Evolutionary conservation across 2,329 filamentous ascomycete species (phyloP), one percentile per base, ranked within the genome.

Genomic region (Mycosphaerella sp.): DNA sequence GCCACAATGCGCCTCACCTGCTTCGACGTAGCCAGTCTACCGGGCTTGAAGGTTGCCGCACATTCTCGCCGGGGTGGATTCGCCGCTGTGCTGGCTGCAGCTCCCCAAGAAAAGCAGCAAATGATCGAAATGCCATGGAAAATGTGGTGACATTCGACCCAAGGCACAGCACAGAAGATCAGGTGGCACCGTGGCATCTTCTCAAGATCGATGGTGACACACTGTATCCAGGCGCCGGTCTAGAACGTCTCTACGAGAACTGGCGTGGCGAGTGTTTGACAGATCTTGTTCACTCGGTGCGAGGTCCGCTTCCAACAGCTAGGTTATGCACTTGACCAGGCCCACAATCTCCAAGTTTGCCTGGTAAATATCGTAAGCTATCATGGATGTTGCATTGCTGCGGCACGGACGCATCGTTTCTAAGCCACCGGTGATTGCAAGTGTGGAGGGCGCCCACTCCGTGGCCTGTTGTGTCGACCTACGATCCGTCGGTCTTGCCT

Each of bases 341-440:
- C 29, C 26, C 41, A 44, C 40, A 51, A 41, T 39, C 31, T 51
- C 48, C 41, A 31, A 26, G 11, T 36, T 45, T 45, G 41, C 48
- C 42, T 45, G 48, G 32, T 17, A 36, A 21, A 4, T 21, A 21
- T 21, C 43, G 36, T 45, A 51, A 31, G 31, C 31, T 51, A 21
- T 51, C 40, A 39, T 14, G 3, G 21, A 21, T 21, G 21, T 4
- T 29, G 26, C 26, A 29, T 26, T 32, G 32, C 39, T 45, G 34
- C 48, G 38, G 48, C 23, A 45, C 23, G 17, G 41, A 21, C 17
- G 40, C 14, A 39, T 26, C 48, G 45, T 12, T 29, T 14, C 23
- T 14, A 23, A 36, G 48, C 42, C 29, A 26, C 38, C 23, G 32
- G 41, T 14, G 41, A 34, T n/a, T n/a, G n/a, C 32, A 31, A 39